Evolutionary conservation across 768 basidiomycete species (phyloP), one percentile per base, ranked within the genome.

Genomic region (Agaricus sinodeliciosus): DNA sequence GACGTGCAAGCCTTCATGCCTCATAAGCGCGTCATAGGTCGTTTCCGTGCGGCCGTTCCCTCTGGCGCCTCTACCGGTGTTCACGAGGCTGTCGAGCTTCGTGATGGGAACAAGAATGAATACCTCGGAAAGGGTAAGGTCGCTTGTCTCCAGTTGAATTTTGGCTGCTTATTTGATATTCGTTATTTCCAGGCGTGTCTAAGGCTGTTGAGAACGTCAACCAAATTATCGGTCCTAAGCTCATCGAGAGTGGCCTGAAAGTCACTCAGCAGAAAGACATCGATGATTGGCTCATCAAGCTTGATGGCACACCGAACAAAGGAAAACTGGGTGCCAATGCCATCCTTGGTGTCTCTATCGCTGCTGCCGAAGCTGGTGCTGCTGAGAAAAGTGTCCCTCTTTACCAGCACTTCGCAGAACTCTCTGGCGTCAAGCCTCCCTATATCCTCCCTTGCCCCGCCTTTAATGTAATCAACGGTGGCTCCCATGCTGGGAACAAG

Each of bases 401-500:
- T 60, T 98, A 97, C 81, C 83, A 90, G 68, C 93, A 97, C 79
- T 82, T 98, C 60, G 96, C 94, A 43, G 88, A 92, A 58, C 86
- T 99, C 60, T 91, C 96, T 54, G 95, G 95, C 61, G 81, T 95
- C 72, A 92, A 94, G 73, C 77, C 91, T 49, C 95, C 96, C 42
- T 97, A 85, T 71, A 79, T 92, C 56, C 86, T 98, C 63, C 96
- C 96, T 56, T 75, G 73, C 67, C 96, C 96, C 44, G 84, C 90
- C 55, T 94, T 99, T 82, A 99, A 99, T 70, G 96, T 99, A 63
- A 99, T 99, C 79, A 99, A 99, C 74, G 96, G 96, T 70, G 96
- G 96, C 59, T 97, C 95, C 58, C 96, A 99, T 69, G 96, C 96
- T 55, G 96, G 96, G 47, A 99, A 99, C 82, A 94, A 95, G 73